A percentile compares a stretch with the other conserved stretches of the same genome.
phyloP scores from a whole-genome alignment of 129 eudicot genomes.

The Sambucus nigra region DNA sequence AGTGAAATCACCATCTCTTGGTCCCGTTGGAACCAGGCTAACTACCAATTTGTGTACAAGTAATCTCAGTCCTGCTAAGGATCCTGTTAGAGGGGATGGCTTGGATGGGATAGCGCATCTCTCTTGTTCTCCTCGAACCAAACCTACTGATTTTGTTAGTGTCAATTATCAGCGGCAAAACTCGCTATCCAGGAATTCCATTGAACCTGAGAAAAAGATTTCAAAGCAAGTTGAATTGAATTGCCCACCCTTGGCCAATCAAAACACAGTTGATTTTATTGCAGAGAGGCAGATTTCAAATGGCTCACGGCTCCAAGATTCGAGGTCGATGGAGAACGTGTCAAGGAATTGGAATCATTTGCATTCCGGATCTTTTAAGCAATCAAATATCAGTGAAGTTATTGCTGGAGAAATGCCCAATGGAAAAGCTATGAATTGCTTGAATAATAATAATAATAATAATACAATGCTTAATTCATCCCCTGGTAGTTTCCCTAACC shows the following conservation, averaged over 20 bases:
- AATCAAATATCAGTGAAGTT: constrained; percentile 28
- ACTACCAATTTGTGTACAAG: constrained; percentile 12
- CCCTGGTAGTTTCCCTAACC: constrained; percentile 11
- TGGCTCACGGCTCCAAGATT: constrained; percentile 23
- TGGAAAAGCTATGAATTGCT: constrained; percentile 27
- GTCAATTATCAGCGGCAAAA: constrained; percentile 32
- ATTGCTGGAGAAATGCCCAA: constrained; percentile 27
- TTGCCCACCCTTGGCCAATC: constrained; percentile 28
- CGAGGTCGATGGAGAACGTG: constrained; percentile 27
- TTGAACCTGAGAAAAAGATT: constrained; percentile 26
- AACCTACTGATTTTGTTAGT: constrained; percentile 17
- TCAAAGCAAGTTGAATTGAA: constrained; percentile 40
- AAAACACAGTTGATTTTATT: constrained; percentile 27
- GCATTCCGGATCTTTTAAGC: constrained; percentile 44
- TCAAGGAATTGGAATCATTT: constrained; percentile 27
- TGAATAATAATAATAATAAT: constrained; percentile 13
- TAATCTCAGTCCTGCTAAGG: constrained; percentile 16
- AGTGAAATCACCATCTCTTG: constrained; percentile 12
- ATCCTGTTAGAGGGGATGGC: constrained; percentile 25
- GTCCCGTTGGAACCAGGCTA: constrained; percentile 14
- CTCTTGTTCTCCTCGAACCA: constrained; percentile 29
- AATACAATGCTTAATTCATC: constrained; percentile 22
- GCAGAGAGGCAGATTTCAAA: constrained; percentile 24
- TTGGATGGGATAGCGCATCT: constrained; percentile 23
- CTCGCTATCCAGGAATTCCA: constrained; percentile 20